Evolutionary conservation across 768 basidiomycete species (phyloP), one percentile per base, ranked within the genome.

Genomic region (Asterophora lycoperdoides): DNA sequence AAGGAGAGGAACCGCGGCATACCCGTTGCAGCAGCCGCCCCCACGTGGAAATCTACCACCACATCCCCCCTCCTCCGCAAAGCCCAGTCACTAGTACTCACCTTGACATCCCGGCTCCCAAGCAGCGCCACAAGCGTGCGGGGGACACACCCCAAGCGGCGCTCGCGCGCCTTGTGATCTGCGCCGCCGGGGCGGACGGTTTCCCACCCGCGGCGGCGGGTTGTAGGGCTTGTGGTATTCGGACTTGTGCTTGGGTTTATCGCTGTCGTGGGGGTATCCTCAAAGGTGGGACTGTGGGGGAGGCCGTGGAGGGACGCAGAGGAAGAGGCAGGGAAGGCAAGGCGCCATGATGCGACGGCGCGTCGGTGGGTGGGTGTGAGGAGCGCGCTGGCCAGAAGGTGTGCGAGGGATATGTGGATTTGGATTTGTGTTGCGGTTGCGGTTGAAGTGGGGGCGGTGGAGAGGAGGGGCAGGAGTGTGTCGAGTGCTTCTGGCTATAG

Each of bases 161-260:
- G 23, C 23, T 23, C 23, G 23, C 23, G 23, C 3, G 23, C 6
- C 23, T 23, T 23, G 23, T 23, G 3, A 3, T 23, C 6, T n/a
- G n/a, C n/a, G n/a, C n/a, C n/a, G n/a, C n/a, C 23, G 23, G 23
- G 23, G 6, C 23, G 6, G 23, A n/a, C 23, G 23, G 23, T 23
- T 23, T 90, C 88, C 88, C 88, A 91, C 3, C 87, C 84, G 1
- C 88, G 74, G n/a, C n/a, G n/a, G n/a, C n/a, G n/a, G n/a, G n/a
- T n/a, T n/a, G n/a, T n/a, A n/a, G n/a, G n/a, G 50, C 78, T 23
- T 6, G 3, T 23, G 23, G 23, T 23, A 3, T 3, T 23, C 23
- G 23, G 23, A 23, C 23, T 23, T 6, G 23, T 23, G 6, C 23
- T 23, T 23, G 23, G n/a, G n/a, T n/a, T n/a, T n/a, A n/a, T n/a